Evolutionary conservation across 495 filamentous ascomycete genomes (phyloP), one percentile per base, ranked within the genome.

Genomic region (Filosporella fistucella): DNA sequence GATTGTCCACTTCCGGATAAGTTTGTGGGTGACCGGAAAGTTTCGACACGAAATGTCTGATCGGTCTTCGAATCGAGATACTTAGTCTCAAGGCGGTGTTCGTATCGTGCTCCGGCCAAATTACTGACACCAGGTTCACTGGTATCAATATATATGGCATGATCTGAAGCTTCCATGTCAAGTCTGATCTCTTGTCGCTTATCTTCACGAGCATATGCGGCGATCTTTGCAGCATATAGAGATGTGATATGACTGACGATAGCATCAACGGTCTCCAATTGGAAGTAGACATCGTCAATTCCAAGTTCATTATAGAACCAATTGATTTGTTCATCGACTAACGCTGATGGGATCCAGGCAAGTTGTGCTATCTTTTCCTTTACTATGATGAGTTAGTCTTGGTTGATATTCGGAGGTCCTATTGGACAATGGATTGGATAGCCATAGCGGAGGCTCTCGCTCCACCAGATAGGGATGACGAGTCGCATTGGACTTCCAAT

Each of bases 271-370:
- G 78, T 77, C 69, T 98, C 93, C 28, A 89, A 88, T 63, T 95
- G 86, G 74, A 98, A 98, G 69, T 98, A 98, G 71, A 95, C 91
- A 67, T 98, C 93, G 66, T 98, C 93, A 59, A 98, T 98, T 42
- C 93, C 94, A 12, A 98, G 77, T 63, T 90, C 85, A 56, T 93
- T 86, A 70, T 98, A 98, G 75, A 98, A 98, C 94, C 93, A 97
- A 14, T 77, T 75, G 24, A 89, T 88, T 67, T 98, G 89, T 2
- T 81, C 76, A 47, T 90, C 81, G 29, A 96, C 76, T 53, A 96
- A 85, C 33, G 86, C 78, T 43, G 74, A 70, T 2, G 93, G 93
- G 44, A 98, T 88, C 79, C 95, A 96, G 30, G 78, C 84, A 61
- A 58, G 61, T 21, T 45, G 33, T 20, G 37, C 18, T 6, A 61